Evolutionary conservation across 108 stramenopile genomes (phyloP).

Genomic region (Aurantiochytrium sp.): DNA sequence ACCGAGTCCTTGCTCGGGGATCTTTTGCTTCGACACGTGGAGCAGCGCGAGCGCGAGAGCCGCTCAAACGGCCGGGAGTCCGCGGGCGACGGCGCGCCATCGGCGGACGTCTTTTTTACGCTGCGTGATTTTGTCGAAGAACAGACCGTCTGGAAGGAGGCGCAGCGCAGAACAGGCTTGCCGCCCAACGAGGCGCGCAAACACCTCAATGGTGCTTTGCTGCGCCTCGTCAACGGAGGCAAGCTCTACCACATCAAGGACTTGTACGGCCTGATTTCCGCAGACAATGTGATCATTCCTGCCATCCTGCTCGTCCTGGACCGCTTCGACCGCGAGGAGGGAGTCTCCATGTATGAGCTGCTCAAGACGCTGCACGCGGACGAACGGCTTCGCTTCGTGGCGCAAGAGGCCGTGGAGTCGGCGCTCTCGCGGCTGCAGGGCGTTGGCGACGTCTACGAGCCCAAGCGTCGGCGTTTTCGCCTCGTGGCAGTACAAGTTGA

Average conservation of each 20-base stretch:
- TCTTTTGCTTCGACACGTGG: neutral
- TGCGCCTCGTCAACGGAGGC: neutral
- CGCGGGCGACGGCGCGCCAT: neutral
- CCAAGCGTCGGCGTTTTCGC: neutral
- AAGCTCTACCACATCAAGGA: neutral
- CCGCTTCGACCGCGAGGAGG: neutral
- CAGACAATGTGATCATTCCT: neutral
- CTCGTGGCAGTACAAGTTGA: neutral
- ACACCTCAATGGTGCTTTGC: neutral
- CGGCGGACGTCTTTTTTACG: neutral
- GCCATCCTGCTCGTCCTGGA: neutral
- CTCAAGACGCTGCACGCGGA: neutral
- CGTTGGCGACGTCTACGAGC: neutral
- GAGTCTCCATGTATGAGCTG: neutral
- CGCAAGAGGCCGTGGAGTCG: neutral
- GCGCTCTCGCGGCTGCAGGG: neutral
- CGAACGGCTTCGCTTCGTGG: neutral
- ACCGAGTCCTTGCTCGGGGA: neutral
- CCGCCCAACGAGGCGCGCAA: neutral
- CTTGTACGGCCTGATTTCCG: neutral
- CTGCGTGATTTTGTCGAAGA: neutral
- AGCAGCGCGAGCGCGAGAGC: neutral
- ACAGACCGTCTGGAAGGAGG: neutral
- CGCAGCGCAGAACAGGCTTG: neutral
- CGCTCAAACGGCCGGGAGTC: no score